Percentiles rank a stretch among this genome's conserved stretches.
phyloP scores from a whole-genome alignment of 495 filamentous ascomycete species.

The Xylaria acuta region DNA sequence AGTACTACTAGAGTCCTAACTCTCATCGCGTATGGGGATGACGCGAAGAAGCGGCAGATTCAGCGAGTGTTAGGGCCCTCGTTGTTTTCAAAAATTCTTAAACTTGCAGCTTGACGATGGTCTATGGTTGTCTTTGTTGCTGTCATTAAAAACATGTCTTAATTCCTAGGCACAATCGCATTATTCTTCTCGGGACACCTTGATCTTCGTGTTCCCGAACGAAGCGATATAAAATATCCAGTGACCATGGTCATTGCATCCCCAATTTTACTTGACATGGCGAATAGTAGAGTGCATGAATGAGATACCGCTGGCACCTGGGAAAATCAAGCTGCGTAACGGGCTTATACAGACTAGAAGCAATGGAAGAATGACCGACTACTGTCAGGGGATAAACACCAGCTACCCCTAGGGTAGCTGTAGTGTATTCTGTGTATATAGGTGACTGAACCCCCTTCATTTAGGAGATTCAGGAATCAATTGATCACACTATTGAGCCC shows the following conservation, averaged over 20 bases:
- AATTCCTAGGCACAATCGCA: background rate
- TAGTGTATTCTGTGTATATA: too few species aligned
- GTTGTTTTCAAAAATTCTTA: background rate
- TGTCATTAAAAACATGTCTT: background rate
- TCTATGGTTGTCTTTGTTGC: background rate
- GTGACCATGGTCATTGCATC: background rate
- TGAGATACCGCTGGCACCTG: background rate
- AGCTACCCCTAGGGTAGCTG: too few species aligned
- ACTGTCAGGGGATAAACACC: too few species aligned
- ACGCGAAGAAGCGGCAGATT: background rate
- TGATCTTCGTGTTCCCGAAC: background rate
- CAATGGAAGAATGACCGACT: background rate
- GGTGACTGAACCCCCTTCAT: too few species aligned
- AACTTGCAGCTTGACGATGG: background rate
- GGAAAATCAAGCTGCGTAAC: background rate
- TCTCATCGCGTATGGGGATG: background rate
- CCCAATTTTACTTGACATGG: background rate
- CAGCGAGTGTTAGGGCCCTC: background rate
- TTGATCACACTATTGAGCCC: too few species aligned
- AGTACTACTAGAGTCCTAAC: fast-evolving
- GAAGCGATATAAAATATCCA: background rate
- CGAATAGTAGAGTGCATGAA: background rate
- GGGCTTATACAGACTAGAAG: background rate
- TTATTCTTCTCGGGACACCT: background rate
- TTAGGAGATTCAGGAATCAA: too few species aligned